Conservation (phyloP, 2,329 filamentous ascomycete genomes). For the Curvularia spicifera region DNA sequence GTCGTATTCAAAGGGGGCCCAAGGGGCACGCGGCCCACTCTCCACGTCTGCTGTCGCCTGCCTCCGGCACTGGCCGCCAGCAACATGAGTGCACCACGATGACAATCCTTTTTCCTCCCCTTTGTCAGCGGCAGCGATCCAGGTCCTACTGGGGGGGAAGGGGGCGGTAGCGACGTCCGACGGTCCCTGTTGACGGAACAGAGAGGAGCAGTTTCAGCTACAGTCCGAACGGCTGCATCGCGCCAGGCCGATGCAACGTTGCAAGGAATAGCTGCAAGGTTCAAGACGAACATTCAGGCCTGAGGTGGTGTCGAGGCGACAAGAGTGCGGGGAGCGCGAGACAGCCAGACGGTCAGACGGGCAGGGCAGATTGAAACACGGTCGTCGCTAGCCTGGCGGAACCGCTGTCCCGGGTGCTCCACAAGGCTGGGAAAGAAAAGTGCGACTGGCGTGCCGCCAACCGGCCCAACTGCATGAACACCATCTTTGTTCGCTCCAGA, state of each 20-base stretch:
- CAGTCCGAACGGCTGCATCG: conserved; percentile 12
- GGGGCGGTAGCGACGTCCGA: conserved; percentile 8
- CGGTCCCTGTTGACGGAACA: conserved; percentile 5
- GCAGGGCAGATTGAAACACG: conserved; percentile 28
- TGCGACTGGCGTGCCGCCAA: conserved; percentile 15
- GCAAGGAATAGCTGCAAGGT: conserved; percentile 13
- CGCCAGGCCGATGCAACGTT: conserved; percentile 18
- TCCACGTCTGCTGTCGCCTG: background rate
- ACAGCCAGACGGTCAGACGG: background rate
- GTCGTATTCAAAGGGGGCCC: background rate
- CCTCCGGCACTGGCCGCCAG: background rate
- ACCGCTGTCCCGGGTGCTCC: conserved; percentile 31
- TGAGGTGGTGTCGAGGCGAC: conserved; percentile 23
- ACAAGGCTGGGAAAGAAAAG: conserved; percentile 23
- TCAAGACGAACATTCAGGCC: conserved; percentile 15
- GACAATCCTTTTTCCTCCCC: background rate
- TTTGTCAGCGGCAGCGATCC: conserved; percentile 3
- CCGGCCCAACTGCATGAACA: conserved; percentile 19
- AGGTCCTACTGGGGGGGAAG: background rate
- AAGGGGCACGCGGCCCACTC: background rate
- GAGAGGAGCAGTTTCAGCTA: conserved; percentile 12
- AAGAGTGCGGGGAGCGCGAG: conserved; percentile 24
- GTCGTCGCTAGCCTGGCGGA: conserved; percentile 30
- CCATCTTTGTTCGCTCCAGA: conserved; percentile 7
- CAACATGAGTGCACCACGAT: background rate